These are phyloP conservation scores for Volvox reticuliferus DNA, from an alignment of 139 green algal genomes.

Conservation along the genomic window DNA sequence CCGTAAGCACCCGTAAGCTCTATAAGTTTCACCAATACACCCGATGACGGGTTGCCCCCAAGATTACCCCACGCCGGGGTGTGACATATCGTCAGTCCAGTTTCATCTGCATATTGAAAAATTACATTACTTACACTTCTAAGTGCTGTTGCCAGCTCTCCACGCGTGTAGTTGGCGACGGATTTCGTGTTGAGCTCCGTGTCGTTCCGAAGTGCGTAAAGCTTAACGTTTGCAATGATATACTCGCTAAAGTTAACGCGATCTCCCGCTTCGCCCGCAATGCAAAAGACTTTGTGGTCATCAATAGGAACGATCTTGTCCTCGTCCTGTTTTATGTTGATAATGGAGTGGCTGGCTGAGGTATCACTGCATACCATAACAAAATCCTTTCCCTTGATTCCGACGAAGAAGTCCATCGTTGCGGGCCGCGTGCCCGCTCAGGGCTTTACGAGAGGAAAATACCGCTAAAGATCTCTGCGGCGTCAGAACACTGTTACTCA, in stretches of 20 bases:
- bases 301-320: slow-evolving; percentile 93
- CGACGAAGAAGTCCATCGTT: slow-evolving; percentile 75
- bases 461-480: not conserved
- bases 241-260: slow-evolving; percentile 92
- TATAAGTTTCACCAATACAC: no score
- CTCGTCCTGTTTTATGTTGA: slow-evolving; percentile 98
- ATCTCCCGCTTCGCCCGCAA: slow-evolving; percentile 92
- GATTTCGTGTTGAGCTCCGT: slow-evolving; percentile 88
- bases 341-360: slow-evolving; percentile 89
- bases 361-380: slow-evolving; percentile 96
- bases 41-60: no score
- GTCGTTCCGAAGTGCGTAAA: slow-evolving; percentile 93
- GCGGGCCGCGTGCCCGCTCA: slow-evolving; percentile 27
- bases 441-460: slow-evolving; percentile 36
- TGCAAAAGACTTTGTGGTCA: slow-evolving; percentile 90
- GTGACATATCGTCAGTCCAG: not conserved
- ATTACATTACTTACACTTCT: slow-evolving; percentile 71
- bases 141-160: slow-evolving; percentile 94
- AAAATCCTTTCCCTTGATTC: slow-evolving; percentile 90
- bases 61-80: no score
- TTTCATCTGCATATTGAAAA: not conserved
- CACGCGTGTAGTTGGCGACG: slow-evolving; percentile 92
- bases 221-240: slow-evolving; percentile 92
- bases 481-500: no score
- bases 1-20: no score